Evolutionary conservation across 1,284 basidiomycete species (phyloP), one percentile per base, ranked within the genome.

Genomic region (Puccinia coronata): DNA sequence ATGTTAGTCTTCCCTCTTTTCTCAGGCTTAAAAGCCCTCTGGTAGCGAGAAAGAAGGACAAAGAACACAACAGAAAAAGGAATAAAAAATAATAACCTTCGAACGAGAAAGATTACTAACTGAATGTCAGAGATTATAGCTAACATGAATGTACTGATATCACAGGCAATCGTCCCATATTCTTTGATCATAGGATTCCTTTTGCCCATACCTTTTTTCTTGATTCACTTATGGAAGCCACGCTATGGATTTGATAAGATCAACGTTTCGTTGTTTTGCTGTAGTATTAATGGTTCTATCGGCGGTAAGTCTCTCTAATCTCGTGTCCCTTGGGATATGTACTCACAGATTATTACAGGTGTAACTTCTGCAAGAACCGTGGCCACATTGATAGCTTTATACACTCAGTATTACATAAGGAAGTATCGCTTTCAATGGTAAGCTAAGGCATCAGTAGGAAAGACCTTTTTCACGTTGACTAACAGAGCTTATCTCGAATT

Each of bases 371-470:
- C 65, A 23, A 70, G 79, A 41, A 72, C 69, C 31, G 57, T 51
- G 14, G 55, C 57, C 18, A 73, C 70, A 16, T 8, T 73, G 11
- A 34, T 80, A 61, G 79, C 39, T 28, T 51, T 73, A 28, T 80
- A 80, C 61, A 72, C 79, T 16, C 79, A 80, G 47, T 73, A 61
- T 20, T 73, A 72, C 43, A 49, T 73, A 18, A 20, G 69, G n/a
- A 61, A 65, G 43, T 72, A 73, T 36, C 79, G 51, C 31, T 80
- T 72, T 28, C 43, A 41, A 51, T 80, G 79, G 79, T 80, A 47
- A 65, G 69, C 28, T 20, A 3, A 18, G 25, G 25, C 14, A 49
- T 49, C 23, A 31, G 25, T 41, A 69, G 14, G 14, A 55, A 0
- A 23, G 28, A n/a, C 28, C 16, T 36, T 55, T 1, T 18, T 55